Evolutionary conservation across 2,329 filamentous ascomycete species (phyloP), one percentile per base, ranked within the genome.

Genomic region (Claviceps sorghi): DNA sequence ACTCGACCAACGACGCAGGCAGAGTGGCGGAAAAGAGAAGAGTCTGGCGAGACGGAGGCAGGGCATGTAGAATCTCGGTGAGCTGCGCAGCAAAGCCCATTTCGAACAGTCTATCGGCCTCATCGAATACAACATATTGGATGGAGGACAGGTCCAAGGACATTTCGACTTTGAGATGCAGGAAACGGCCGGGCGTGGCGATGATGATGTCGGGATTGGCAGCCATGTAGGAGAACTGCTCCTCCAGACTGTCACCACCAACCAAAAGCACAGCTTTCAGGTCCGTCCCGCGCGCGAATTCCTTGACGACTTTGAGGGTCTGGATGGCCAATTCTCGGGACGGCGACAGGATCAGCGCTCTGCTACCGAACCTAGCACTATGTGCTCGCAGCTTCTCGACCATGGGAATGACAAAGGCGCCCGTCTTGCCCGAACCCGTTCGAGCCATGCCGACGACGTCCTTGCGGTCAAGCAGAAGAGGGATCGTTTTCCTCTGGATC

Each of bases 381-480:
- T 98, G 94, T 26, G 81, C 78, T 67, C 90, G 94, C 55, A 98
- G 73, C 58, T 84, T 86, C 72, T 98, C 88, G 55, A 98, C 89
- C 91, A 98, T 95, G 44, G 93, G 93, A 58, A 98, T 94, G 29
- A 97, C 89, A 67, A 98, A 98, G 22, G 93, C 93, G 1, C 90
- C 93, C 1, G 94, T 98, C 74, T 98, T 98, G 72, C 93, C 93
- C 21, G 90, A 97, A 65, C 93, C 93, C n/a, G 94, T 98, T 58
- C 94, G 79, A 8, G 93, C 93, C 93, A 98, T 98, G 58, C 90
- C 94, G 26, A 98, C 91, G n/a, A 97, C 87, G 76, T 98, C 93
- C 69, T 89, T 87, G 51, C 85, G 80, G 56, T 94, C 86, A 60
- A 97, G 75, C 52, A 98, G 82, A 52, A 97, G 74, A 4, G 93